phyloP scores from a whole-genome alignment of 306 rosid genomes.

The Ziziphus jujuba region DNA sequence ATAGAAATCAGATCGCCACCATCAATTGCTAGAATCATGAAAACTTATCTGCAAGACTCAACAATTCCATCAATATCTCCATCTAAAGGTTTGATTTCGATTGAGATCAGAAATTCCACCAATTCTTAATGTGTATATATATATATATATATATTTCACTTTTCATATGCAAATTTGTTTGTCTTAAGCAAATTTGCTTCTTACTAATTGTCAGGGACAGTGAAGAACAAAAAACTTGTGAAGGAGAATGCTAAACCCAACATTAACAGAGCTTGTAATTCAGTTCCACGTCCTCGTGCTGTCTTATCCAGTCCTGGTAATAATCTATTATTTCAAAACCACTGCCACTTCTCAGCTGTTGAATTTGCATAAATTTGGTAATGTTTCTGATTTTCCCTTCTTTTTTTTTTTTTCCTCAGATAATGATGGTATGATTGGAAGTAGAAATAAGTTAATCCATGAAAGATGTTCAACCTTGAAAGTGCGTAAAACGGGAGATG shows the following conservation, averaged over 20 bases:
- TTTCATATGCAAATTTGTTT: no score
- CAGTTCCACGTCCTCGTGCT: conserved; percentile 54
- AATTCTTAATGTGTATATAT: no score
- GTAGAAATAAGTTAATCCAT: conserved; percentile 32
- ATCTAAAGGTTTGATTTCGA: conserved; percentile 37
- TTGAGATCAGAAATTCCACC: no score
- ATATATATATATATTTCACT: no score
- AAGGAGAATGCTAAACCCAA: no score
- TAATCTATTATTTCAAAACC: neutral
- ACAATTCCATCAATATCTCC: conserved; percentile 30
- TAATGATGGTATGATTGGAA: conserved; percentile 57
- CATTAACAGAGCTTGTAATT: conserved; percentile 17
- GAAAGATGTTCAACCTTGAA: conserved; percentile 10
- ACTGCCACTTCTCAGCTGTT: neutral
- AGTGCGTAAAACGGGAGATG: conserved; percentile 24
- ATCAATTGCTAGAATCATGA: conserved; percentile 34
- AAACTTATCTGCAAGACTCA: conserved; percentile 27
- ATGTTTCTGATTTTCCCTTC: neutral
- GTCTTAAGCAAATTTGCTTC: no score
- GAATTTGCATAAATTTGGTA: neutral
- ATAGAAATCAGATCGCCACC: conserved; percentile 18
- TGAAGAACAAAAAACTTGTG: no score
- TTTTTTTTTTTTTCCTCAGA: conserved; percentile 28
- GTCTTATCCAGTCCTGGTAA: conserved; percentile 71
- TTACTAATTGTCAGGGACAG: conserved; percentile 21